Base-by-base conservation (phyloP, 805 yeast genomes). In the Yamadazyma philogaea region DNA sequence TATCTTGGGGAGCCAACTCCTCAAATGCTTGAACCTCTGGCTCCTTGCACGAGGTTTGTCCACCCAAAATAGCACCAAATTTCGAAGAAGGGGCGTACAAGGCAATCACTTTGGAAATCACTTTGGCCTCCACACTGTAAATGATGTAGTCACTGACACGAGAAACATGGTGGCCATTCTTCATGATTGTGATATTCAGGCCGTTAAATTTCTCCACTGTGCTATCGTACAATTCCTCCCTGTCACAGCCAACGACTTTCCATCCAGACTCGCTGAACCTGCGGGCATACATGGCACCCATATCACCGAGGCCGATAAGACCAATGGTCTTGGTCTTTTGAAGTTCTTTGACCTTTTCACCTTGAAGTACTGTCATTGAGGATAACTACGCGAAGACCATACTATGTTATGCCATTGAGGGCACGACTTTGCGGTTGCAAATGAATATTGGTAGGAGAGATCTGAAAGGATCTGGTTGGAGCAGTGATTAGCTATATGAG, bases 301-400 rank as follows among this genome's bases (percentile, higher is more conserved):
- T 93, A 61, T 91, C 98, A 22, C 99, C 99, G 27, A 91, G 75
- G 2, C 99, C 99, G 46, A 93, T 90, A 49, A 93, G 85, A 1
- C 99, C 99, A 35, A 93, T 77, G 16, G 70, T 71, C 57, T 83
- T 84, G 16, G 68, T 49, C 11, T 42, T n/a, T 39, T 59, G 39
- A 19, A 53, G 50, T 15, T 37, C 22, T 6, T 22, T 33, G 5
- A 49, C 34, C 37, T 50, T 48, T 3, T 48, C 50, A 17, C 46
- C 42, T 11, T 40, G 17, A 8, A 46, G 31, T n/a, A 46, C 36
- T 34, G 73, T 97, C 49, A 90, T 91, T 22, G 34, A 15, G 11
- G 34, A 18, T 30, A 30, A 15, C 12, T 18, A 18, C 34, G 34
- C 28, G 28, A 11, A 24, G 28, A 24, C 28, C 26, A 22, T 22